Evolutionary conservation across 208 protist species (phyloP), one percentile per base, ranked within the genome.

Genomic region (Acanthamoeba healyi): DNA sequence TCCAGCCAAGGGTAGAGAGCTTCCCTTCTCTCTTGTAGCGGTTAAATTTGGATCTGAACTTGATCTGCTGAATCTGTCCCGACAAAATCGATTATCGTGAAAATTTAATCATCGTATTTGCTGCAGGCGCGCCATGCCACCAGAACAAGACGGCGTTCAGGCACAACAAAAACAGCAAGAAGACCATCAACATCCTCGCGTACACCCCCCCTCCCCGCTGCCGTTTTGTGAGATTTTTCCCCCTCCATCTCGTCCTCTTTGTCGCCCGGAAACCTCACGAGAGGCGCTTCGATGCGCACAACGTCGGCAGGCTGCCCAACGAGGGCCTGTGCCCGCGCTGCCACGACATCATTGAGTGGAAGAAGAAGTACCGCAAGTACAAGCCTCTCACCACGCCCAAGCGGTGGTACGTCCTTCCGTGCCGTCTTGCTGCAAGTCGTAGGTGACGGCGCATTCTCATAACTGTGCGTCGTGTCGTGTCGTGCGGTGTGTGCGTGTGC

Each of bases 301-400:
- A n/a, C n/a, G 3, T 46, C 40, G 14, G 4, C 49, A 88, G 79
- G 3, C 34, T 96, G 26, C 97, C 97, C 44, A 97, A 97, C 74
- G 81, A 96, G 56, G 96, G 96, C 42, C 87, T 98, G 22, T 98
- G 97, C 61, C 79, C 46, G 24, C 86, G 44, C 24, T 98, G 97
- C 92, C 56, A 96, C 65, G 95, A 98, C 36, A 90, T 96, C 29
- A 96, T 98, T 29, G 96, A 97, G 72, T 98, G 97, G 97, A 95
- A 95, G 70, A 98, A 98, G 91, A 94, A 93, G 82, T 98, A 96
- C 81, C 95, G 97, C 74, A 98, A 97, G 88, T 98, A 98, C 93
- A 98, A 98, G 88, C 97, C 97, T 67, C 88, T 98, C 70, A 97
- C 95, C 40, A 63, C 82, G 6, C 89, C 96, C 29, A 96, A 90